phyloP scores from a whole-genome alignment of 2,329 filamentous ascomycete species.

The Penicillium hesseltinei region DNA sequence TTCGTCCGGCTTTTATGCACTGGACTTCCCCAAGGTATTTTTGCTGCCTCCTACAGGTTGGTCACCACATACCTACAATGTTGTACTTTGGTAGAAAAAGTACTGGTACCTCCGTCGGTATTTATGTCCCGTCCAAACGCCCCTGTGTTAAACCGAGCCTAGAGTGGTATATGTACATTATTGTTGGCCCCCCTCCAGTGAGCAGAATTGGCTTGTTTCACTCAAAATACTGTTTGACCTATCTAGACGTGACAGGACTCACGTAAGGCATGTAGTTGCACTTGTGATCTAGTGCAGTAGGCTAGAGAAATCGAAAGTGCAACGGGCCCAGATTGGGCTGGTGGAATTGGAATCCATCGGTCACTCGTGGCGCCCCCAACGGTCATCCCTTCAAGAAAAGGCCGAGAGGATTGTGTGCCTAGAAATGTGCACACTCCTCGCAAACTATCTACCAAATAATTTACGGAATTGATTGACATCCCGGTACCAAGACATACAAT shows the following conservation, averaged over 20 bases:
- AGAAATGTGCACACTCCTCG: background rate
- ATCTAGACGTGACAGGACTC: background rate
- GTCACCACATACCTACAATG: background rate
- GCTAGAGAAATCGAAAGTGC: background rate
- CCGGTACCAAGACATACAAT: slow-evolving; percentile 16
- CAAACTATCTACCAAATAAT: background rate
- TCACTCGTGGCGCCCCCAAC: slow-evolving; percentile 2
- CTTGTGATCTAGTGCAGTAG: slow-evolving; percentile 16
- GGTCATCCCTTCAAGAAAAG: background rate
- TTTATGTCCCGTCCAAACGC: slow-evolving; percentile 3
- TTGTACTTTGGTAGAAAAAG: background rate
- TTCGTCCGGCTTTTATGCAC: slow-evolving; percentile 16
- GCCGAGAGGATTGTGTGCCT: background rate
- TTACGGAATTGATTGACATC: slow-evolving; percentile 4
- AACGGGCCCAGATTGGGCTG: slow-evolving; percentile 2
- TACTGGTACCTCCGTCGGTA: slow-evolving; percentile 2
- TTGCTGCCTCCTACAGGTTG: background rate
- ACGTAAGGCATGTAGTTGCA: slow-evolving; percentile 15
- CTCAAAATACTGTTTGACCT: slow-evolving; percentile 1
- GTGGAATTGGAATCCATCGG: slow-evolving; percentile 7
- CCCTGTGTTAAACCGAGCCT: slow-evolving; percentile 1
- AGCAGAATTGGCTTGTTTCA: slow-evolving; percentile 4
- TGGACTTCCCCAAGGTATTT: background rate
- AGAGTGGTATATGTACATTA: background rate
- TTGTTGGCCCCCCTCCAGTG: background rate